phyloP scores from a whole-genome alignment of 139 green algal species.

The Chlorella sorokiniana region DNA sequence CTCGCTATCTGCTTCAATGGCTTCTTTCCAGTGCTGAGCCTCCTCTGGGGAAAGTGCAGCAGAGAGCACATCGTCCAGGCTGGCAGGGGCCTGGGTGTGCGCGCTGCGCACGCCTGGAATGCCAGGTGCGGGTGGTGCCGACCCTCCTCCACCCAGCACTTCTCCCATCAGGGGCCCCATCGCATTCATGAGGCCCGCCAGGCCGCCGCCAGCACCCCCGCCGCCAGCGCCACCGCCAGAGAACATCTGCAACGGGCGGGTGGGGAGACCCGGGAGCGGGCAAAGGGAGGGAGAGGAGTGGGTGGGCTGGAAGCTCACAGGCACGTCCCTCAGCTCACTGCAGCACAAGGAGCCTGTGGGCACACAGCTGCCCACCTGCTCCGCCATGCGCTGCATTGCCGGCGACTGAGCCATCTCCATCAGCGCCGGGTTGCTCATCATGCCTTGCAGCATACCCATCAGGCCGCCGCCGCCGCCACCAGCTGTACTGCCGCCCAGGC shows the following conservation, averaged over 20 bases:
- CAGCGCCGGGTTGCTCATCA: slow-evolving; percentile 32
- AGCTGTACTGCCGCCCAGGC: not conserved
- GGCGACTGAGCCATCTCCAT: slow-evolving; percentile 40
- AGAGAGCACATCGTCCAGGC: slow-evolving; percentile 5
- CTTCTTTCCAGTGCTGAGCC: slow-evolving; percentile 8
- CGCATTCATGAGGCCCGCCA: slow-evolving; percentile 26
- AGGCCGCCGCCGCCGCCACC: slow-evolving; percentile 31
- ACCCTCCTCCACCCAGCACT: slow-evolving; percentile 20
- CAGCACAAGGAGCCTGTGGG: not conserved
- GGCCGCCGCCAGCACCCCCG: slow-evolving; percentile 1
- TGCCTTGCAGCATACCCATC: slow-evolving; percentile 20
- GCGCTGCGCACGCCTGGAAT: not conserved
- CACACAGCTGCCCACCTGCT: slow-evolving; percentile 13
- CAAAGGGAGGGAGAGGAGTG: not conserved
- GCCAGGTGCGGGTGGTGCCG: not conserved
- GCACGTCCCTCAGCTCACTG: not conserved
- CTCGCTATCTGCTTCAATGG: not conserved
- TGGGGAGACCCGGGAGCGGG: not conserved
- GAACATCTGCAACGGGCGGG: slow-evolving; percentile 5
- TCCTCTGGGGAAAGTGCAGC: slow-evolving; percentile 16
- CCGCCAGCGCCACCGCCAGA: not conserved
- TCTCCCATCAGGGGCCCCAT: slow-evolving; percentile 29
- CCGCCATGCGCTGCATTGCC: slow-evolving; percentile 40
- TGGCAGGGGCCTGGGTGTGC: not conserved
- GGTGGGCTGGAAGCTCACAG: not conserved